Evolutionary conservation across 2,329 filamentous ascomycete genomes (phyloP).

Genomic region (Pseudogymnoascus verrucosus): DNA sequence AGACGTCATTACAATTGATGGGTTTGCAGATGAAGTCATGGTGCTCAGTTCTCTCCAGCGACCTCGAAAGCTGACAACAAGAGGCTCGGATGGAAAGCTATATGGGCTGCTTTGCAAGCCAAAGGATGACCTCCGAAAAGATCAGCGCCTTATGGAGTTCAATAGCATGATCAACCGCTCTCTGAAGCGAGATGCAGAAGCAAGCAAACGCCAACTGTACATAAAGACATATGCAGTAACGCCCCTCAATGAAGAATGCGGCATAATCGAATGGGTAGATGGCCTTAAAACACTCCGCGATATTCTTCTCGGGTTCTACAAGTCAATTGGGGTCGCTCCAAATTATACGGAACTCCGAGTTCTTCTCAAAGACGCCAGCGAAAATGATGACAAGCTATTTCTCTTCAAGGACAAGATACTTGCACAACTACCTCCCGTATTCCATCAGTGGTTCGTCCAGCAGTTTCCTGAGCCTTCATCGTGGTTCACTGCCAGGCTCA

Average conservation of each 20-base stretch:
- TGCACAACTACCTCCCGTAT: constrained; percentile 66
- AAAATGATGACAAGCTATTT: constrained; percentile 50
- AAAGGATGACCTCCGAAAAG: constrained; percentile 94
- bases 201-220: constrained; percentile 81
- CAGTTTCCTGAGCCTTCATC: constrained; percentile 87
- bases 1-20: constrained; percentile 74
- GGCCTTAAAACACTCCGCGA: constrained; percentile 91
- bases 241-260: constrained; percentile 93
- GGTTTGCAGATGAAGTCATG: constrained; percentile 79
- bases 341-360: constrained; percentile 62
- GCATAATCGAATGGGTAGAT: constrained; percentile 97
- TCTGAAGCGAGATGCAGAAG: constrained; percentile 83
- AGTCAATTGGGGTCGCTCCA: constrained; percentile 59
- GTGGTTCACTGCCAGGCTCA: constrained; percentile 84
- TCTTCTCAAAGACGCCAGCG: constrained; percentile 55
- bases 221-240: constrained; percentile 97
- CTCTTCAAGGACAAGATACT: constrained; percentile 63
- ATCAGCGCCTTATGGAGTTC: constrained; percentile 98
- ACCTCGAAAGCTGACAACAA: constrained; percentile 79
- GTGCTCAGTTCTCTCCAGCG: constrained; percentile 88
- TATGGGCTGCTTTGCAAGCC: constrained; percentile 95
- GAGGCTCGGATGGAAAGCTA: constrained; percentile 77
- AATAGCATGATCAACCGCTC: constrained; percentile 97
- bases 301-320: constrained; percentile 73
- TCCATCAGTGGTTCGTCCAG: constrained; percentile 92